Base-by-base conservation (phyloP, 768 basidiomycete species). In the Calocybe gangraenosa region DNA sequence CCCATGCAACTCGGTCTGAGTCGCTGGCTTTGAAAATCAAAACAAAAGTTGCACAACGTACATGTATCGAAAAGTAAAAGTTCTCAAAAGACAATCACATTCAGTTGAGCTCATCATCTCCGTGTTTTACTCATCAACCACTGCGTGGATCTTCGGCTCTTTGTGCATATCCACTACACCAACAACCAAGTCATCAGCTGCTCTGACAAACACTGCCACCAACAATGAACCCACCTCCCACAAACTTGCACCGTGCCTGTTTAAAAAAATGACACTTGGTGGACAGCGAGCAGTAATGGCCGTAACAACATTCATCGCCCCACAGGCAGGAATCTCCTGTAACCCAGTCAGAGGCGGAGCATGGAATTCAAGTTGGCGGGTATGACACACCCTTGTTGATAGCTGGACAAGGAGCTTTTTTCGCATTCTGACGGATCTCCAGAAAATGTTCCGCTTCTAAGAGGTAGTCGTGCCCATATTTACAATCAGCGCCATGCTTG, bases 381-480 rank as follows among this genome's bases (percentile, higher is more conserved):
- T 34, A 44, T 49, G 38, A 28, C 34, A n/a, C 30, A 76, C 82
- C 79, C 63, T 76, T 78, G 49, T 82, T 82, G 43, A 71, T 59
- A 40, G 73, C 63, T 18, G 78, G 77, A 61, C 82, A 84, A 7
- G 82, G 82, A 1, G 74, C 73, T 62, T 78, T 79, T 61, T 73
- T 81, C 0, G 82, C 80, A 44, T 78, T 82, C 38, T 62, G 53
- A 34, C 73, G 68, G 42, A 84, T 72, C 58, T 78, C 72, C 42
- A 65, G 58, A 47, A 74, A 76, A 47, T 84, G 69, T 36, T 82
- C 76, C 3, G 65, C 65, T 19, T 74, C 68, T 5, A 84, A 62
- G 23, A 78, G 48, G 55, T 83, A 84, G 53, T 85, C 76, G 46
- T 85, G 82, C 11, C 62, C 75, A 48, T 78, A 84, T 62, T 73